Conservation (phyloP, 176 grass and related monocot genomes). For the Musa troglodytarum region DNA sequence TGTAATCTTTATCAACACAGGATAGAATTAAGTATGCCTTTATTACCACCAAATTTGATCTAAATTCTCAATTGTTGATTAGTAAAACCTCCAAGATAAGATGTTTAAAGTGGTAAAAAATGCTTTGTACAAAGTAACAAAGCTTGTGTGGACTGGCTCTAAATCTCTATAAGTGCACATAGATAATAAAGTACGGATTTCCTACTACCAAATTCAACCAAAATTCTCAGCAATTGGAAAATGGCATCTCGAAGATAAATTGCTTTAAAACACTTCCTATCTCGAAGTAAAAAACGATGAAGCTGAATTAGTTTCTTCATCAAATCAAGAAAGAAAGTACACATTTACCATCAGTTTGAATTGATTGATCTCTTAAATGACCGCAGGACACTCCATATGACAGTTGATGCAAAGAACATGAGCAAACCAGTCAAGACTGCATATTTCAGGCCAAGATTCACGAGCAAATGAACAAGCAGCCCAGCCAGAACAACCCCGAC, state of each 20-base stretch:
- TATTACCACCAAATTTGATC: neutral
- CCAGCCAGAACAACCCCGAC: conserved; percentile 65
- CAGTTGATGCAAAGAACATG: conserved; percentile 58
- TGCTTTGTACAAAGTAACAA: neutral
- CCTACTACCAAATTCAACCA: neutral
- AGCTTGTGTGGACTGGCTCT: neutral
- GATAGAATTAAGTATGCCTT: neutral
- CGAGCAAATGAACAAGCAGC: conserved; percentile 67
- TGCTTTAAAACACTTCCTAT: neutral
- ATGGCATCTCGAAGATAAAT: neutral
- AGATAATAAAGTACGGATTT: neutral
- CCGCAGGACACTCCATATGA: conserved; percentile 78
- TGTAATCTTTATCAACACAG: neutral
- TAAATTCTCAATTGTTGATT: neutral
- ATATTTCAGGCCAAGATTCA: conserved; percentile 74
- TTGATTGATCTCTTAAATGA: conserved; percentile 44
- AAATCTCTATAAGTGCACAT: neutral
- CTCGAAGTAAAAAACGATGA: neutral
- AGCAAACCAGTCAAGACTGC: conserved; percentile 47
- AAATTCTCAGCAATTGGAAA: neutral
- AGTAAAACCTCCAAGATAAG: neutral
- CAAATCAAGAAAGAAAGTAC: neutral
- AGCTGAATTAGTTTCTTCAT: neutral
- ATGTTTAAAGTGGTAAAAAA: neutral
- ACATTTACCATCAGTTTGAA: conserved; percentile 17